Base-by-base conservation (phyloP, 192 early-diverging fungal species). In the Dimargaris verticillata region DNA sequence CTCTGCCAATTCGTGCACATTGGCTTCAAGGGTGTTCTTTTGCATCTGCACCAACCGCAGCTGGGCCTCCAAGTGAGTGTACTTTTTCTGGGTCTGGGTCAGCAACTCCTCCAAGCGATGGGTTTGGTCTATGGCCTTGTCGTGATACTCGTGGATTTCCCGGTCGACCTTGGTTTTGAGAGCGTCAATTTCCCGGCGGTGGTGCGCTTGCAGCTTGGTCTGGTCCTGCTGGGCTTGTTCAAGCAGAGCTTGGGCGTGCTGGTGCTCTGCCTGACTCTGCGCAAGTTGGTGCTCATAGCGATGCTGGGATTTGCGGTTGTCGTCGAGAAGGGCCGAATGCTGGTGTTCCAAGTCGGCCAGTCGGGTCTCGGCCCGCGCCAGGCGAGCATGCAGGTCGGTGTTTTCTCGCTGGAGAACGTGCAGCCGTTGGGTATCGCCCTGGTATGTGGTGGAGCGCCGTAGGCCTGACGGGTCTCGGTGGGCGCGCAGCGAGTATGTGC, bases 31-130 rank as follows among this genome's bases (percentile, higher is more conserved):
- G 12, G 55, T 38, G 17, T 5, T 4, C 17, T 58, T 58, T 38
- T 58, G 55, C 55, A 58, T 58, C 55, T 58, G 55, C 29, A 58
- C 55, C 55, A 58, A 38, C 41, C 55, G 55, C 14, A 58, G 41
- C 38, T 58, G 55, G 29, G 55, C 55, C 22, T 58, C 55, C 22
- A 58, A 17, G 14, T 58, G 55, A 28, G 13, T 17, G 41, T 28
- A 2, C 1, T 22, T 25, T 3, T 38, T 38, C 14, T 58, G 11
- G 12, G n/a, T 25, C 22, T 58, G 55, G 18, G 9, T 28, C 12
- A 15, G 4, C 17, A 10, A 13, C 38, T 58, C 28, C 18, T 58
- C 55, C 7, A n/a, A 22, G 18, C 55, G 55, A 17, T 25, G 29
- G 2, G 18, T 28, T 10, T 38, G 29, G 29, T 18, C 29, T 18